Conservation (phyloP, 768 basidiomycete species). For the Agrocybe praecox region DNA sequence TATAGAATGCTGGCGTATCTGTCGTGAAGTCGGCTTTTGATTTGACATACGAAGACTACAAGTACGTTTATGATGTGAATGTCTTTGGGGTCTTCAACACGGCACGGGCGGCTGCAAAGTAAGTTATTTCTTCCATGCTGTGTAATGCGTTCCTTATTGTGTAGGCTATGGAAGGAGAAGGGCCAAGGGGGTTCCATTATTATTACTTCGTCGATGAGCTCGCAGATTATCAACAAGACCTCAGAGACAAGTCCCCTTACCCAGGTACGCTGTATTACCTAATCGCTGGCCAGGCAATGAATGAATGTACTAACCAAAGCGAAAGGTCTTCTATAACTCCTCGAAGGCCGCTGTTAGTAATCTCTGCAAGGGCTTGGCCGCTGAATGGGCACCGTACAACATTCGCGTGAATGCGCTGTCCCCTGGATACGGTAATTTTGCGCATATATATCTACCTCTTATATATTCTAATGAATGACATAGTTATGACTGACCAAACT, state of each 20-base stretch:
- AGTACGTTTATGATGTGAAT: constrained; percentile 56
- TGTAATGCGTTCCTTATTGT: not conserved
- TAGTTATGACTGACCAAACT: constrained; percentile 65
- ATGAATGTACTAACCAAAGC: constrained; percentile 14
- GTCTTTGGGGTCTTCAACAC: constrained; percentile 71
- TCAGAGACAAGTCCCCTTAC: constrained; percentile 46
- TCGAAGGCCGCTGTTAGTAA: constrained; percentile 69
- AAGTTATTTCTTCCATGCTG: constrained; percentile 9
- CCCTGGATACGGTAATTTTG: constrained; percentile 55
- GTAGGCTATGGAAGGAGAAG: constrained; percentile 46
- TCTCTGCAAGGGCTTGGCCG: constrained; percentile 57
- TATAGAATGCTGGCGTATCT: constrained; percentile 63
- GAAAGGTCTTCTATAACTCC: constrained; percentile 60
- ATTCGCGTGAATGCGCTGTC: constrained; percentile 66
- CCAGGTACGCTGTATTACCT: constrained; percentile 36
- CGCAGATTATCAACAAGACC: constrained; percentile 62
- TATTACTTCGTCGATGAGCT: constrained; percentile 68
- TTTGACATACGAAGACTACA: constrained; percentile 56
- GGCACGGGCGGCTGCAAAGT: constrained; percentile 60
- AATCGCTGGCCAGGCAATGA: too few species aligned
- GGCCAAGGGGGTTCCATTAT: constrained; percentile 55
- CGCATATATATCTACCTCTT: constrained; percentile 15
- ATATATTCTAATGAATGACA: not conserved
- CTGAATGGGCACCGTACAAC: constrained; percentile 56
- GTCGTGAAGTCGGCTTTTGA: constrained; percentile 65